Evolutionary conservation across 2,329 filamentous ascomycete species (phyloP).

Genomic region (Chlorencoelia australis): DNA sequence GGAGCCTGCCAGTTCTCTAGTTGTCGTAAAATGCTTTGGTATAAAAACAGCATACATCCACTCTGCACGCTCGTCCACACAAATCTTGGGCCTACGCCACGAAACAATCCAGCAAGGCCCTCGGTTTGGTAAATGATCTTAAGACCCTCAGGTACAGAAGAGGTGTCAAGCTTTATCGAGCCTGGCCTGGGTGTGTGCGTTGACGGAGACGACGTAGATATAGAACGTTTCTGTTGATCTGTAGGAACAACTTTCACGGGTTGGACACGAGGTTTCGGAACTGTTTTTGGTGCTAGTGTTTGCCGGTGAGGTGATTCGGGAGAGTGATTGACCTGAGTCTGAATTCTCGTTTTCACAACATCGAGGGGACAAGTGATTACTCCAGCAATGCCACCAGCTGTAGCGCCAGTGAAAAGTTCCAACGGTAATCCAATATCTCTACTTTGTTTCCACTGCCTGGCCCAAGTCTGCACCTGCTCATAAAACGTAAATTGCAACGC

Average conservation of each 20-base stretch:
- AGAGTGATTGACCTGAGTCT: conserved; percentile 67
- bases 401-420: conserved; percentile 81
- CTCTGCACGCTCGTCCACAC: conserved; percentile 98
- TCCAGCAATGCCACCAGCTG: conserved; percentile 84
- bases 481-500: conserved; percentile 97
- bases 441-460: conserved; percentile 66
- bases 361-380: conserved; percentile 93
- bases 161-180: conserved; percentile 73
- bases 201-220: conserved; percentile 83
- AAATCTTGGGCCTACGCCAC: conserved; percentile 82
- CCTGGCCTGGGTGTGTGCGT: conserved; percentile 73
- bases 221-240: conserved; percentile 51
- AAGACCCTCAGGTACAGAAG: conserved; percentile 76
- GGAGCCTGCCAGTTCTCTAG: conserved; percentile 43
- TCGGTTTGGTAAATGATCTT: conserved; percentile 84
- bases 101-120: conserved; percentile 82
- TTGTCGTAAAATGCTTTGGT: conserved; percentile 75
- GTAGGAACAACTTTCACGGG: conserved; percentile 13
- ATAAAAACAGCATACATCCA: conserved; percentile 91
- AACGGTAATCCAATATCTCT: conserved; percentile 76
- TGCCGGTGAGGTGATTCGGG: conserved; percentile 20
- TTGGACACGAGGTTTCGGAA: conserved; percentile 14
- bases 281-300: conserved; percentile 11
- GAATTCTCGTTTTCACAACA: conserved; percentile 92
- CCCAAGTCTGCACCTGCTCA: conserved; percentile 81